These are phyloP conservation scores for Trametes maxima DNA, from an alignment of 768 basidiomycete species.

Conservation along the genomic window DNA sequence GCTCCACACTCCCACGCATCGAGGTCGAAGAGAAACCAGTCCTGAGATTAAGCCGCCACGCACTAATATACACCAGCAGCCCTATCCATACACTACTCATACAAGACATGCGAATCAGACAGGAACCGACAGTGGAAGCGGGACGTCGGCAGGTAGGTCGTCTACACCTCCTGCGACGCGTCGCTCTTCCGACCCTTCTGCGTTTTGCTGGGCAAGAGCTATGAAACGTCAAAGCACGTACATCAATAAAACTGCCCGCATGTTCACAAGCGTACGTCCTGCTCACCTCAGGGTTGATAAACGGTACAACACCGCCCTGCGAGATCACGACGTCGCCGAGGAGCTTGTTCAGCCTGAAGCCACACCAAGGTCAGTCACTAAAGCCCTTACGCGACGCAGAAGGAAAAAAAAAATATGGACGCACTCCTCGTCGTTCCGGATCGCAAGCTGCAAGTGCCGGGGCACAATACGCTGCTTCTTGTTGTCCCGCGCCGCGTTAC, in stretches of 20 bases:
- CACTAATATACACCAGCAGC: background rate
- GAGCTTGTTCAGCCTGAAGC: constrained; percentile 61
- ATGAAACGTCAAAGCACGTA: background rate
- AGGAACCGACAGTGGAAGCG: background rate
- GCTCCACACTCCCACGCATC: too few species aligned
- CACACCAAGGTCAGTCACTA: constrained; percentile 15
- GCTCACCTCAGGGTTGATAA: constrained; percentile 66
- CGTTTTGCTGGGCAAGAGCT: constrained; percentile 50
- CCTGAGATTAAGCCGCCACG: background rate
- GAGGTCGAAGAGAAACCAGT: too few species aligned
- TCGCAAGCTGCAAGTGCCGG: constrained; percentile 91
- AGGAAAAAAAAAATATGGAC: constrained; percentile 25
- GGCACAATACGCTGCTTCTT: constrained; percentile 96
- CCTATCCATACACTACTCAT: constrained; percentile 9
- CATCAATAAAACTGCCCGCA: background rate
- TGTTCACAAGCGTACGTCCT: too few species aligned
- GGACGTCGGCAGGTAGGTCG: background rate
- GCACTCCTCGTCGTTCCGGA: constrained; percentile 91
- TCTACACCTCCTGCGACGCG: constrained; percentile 18
- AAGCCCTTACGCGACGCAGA: too few species aligned
- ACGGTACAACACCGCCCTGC: constrained; percentile 91
- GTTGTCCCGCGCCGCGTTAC: constrained; percentile 87
- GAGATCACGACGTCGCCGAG: constrained; percentile 88
- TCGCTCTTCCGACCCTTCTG: constrained; percentile 50
- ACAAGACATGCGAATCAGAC: background rate